Evolutionary conservation across 106 monocot species (phyloP).

Genomic region (Platanthera guangdongensis): DNA sequence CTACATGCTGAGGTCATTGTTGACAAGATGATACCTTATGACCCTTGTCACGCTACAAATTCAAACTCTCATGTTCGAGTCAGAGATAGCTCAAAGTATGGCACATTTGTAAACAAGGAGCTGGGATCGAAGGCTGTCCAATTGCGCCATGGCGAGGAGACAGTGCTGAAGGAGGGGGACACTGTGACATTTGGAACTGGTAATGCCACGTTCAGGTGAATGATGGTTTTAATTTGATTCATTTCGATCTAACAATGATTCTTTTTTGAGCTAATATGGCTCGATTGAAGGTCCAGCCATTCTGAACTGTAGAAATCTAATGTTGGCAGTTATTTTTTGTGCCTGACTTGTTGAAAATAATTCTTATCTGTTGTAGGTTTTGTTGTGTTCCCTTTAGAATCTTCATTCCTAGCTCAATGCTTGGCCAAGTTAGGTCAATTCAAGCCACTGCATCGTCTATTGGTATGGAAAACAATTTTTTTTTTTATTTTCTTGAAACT

Average conservation of each 20-base stretch:
- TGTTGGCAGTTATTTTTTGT: background rate
- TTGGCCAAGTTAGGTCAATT: conserved; percentile 17
- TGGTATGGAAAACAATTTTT: conserved; percentile 37
- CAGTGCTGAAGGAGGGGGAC: conserved; percentile 44
- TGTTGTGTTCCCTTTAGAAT: conserved; percentile 38
- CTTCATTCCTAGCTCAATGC: conserved; percentile 28
- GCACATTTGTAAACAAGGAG: conserved; percentile 74
- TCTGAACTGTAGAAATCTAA: conserved; percentile 1
- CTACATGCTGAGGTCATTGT: conserved; percentile 83
- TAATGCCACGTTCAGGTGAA: conserved; percentile 83
- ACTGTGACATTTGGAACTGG: conserved; percentile 82
- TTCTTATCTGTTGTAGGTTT: conserved; percentile 46
- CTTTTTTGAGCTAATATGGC: no score
- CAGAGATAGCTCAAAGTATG: conserved; percentile 74
- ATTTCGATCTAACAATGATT: background rate
- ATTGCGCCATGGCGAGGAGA: conserved; percentile 41
- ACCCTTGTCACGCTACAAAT: conserved; percentile 8
- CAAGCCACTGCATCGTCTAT: conserved; percentile 51
- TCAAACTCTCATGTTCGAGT: conserved; percentile 36
- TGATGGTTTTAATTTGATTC: conserved; percentile 11
- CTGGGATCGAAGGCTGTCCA: conserved; percentile 33
- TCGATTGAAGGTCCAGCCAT: no score
- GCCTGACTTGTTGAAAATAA: background rate
- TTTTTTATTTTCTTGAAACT: background rate
- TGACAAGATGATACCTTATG: conserved; percentile 40